Evolutionary conservation across 345 rosid genomes (phyloP), one percentile per base, ranked within the genome.

Genomic region (Raphanus raphanistrum): DNA sequence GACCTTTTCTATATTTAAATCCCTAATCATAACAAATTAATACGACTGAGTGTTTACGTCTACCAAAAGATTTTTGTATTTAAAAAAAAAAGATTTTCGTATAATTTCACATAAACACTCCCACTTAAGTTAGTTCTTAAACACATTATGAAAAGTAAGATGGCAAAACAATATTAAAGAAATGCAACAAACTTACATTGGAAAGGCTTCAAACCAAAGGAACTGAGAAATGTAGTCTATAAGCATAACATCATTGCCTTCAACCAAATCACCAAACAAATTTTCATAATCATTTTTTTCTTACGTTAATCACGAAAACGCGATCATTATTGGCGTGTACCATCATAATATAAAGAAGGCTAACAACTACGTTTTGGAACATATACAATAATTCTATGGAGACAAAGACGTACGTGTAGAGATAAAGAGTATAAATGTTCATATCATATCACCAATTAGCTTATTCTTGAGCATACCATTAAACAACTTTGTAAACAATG

Each of bases 151-250:
- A n/a, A 25, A 68, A 60, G 50, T 12, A 71, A 55, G 59, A 64
- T 64, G 29, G 25, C 59, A 57, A 65, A 75, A 21, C 33, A 25
- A 31, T 31, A n/a, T n/a, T 15, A 66, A 78, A 72, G 4, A 43
- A 72, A 60, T 27, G 58, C 54, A 72, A 72, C 69, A 3, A 1
- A 72, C 36, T 73, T 61, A 61, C 60, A 16, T 79, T 73, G 64
- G 78, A 62, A 73, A 79, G 70, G 68, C 82, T 73, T 79, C 70
- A 73, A 73, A 62, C 74, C 78, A 79, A 79, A 79, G 82, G 61
- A 73, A 73, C 4, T 68, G 52, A 70, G 63, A 71, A 79, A 73
- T 59, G 77, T 78, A 31, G 45, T 45, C 70, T 50, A 79, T 67
- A 79, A 79, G 82, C 82, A 73, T 79, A 33, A 28, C 66, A 79